Percentiles rank a stretch among this genome's conserved stretches.
These are phyloP conservation scores for Fusarium abutilonis DNA, from an alignment of 2,329 filamentous ascomycete species.

Conservation along the genomic window DNA sequence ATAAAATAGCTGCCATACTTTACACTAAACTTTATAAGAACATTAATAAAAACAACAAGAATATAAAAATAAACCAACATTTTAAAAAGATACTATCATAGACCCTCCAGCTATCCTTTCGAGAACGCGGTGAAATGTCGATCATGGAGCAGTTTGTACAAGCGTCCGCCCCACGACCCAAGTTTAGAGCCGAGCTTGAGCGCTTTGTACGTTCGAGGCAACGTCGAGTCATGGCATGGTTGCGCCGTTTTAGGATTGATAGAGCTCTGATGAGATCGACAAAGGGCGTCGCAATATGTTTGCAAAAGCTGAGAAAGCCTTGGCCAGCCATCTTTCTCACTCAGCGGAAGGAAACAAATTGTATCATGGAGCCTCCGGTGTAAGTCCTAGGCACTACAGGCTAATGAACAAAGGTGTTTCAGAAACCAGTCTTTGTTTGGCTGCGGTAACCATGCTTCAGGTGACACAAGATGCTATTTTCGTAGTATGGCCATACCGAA, in stretches of 20 bases:
- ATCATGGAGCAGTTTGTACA: conserved; percentile 23
- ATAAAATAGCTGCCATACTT: too few relatives aligned
- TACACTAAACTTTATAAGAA: too few relatives aligned
- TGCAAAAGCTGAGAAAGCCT: conserved; percentile 36
- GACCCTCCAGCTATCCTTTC: neutral
- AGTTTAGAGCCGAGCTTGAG: conserved; percentile 22
- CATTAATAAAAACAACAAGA: too few relatives aligned
- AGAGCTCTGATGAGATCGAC: conserved; percentile 43
- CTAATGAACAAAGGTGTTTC: conserved; percentile 9
- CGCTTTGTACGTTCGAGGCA: neutral
- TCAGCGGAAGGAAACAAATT: conserved; percentile 1
- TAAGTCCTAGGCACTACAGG: neutral
- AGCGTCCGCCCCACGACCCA: conserved; percentile 21
- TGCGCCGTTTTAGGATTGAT: conserved; percentile 24
- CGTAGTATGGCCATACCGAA: neutral
- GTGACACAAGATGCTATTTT: neutral
- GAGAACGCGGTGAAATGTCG: conserved; percentile 16
- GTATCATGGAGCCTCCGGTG: neutral
- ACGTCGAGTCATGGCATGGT: conserved; percentile 26
- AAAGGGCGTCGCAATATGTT: conserved; percentile 21
- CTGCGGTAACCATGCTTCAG: neutral
- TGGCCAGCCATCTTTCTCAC: conserved; percentile 33
- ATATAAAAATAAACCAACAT: too few relatives aligned
- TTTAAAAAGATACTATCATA: too few relatives aligned
- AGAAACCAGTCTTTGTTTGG: neutral